Conservation (phyloP, 2,329 filamentous ascomycete genomes). For the Clonostachys rhizophaga region DNA sequence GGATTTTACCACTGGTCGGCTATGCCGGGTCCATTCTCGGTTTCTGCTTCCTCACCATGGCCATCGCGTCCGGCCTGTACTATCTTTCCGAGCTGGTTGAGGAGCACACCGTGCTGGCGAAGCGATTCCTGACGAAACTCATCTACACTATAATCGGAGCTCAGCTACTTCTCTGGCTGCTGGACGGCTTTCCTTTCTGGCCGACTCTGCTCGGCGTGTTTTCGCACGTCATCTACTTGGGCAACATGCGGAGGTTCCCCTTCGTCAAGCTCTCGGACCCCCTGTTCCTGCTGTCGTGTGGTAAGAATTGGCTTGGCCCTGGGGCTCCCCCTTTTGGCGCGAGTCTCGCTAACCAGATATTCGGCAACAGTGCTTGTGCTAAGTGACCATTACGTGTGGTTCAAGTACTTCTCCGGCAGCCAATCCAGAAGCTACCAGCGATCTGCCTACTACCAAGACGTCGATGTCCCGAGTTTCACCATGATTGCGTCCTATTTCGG, state of each 20-base stretch:
- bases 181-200: constrained; percentile 82
- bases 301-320: constrained; percentile 40
- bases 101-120: constrained; percentile 91
- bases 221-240: constrained; percentile 81
- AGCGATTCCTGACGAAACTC: constrained; percentile 76
- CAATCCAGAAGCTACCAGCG: constrained; percentile 53
- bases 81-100: constrained; percentile 98
- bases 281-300: constrained; percentile 77
- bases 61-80: constrained; percentile 96
- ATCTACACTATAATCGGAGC: constrained; percentile 78
- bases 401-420: constrained; percentile 77
- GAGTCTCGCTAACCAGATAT: neutral
- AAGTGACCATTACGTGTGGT: constrained; percentile 93
- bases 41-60: constrained; percentile 90
- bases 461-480: constrained; percentile 73
- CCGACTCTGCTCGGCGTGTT: constrained; percentile 71
- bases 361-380: constrained; percentile 66
- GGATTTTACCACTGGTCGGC: constrained; percentile 89
- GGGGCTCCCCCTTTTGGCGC: neutral
- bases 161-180: constrained; percentile 68
- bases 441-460: constrained; percentile 58
- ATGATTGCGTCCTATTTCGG: constrained; percentile 97
- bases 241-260: constrained; percentile 72
- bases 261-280: constrained; percentile 85
- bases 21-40: constrained; percentile 83